Evolutionary conservation across 2,329 filamentous ascomycete species (phyloP), one percentile per base, ranked within the genome.

Genomic region (Monilinia aucupariae): DNA sequence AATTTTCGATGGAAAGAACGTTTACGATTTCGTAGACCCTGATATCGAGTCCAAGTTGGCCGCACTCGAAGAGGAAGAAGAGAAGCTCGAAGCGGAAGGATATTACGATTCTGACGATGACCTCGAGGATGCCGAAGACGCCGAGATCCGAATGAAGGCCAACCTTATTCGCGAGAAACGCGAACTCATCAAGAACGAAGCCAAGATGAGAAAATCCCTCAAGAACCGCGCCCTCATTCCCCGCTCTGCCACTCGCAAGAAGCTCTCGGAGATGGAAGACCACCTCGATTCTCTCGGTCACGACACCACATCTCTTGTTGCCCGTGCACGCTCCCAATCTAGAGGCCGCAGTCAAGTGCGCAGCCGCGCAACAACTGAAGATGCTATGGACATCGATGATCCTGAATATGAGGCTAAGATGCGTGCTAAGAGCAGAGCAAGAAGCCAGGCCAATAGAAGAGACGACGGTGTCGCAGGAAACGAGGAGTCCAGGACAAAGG

Each of bases 161-260:
- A 90, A 96, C 68, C 80, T 96, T 66, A 99, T 99, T 77, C 89
- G 93, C 67, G 92, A 97, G 81, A 97, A 97, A 85, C 88, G 91
- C 71, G 84, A 88, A 67, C 82, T 97, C 66, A 94, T 97, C 78
- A 87, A 90, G 74, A 97, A 97, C 78, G 94, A 96, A 72, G 90
- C 91, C 67, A 90, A 90, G 79, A 92, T 96, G 88, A 90, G 91
- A 79, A 97, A 96, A 82, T 89, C 88, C 49, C 86, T 99, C 75
- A 97, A 99, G 88, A 99, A 99, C 82, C 86, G 92, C 70, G 93
- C 94, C 66, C 84, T 93, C 70, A 96, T 99, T 68, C 96, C 94
- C 30, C 87, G 94, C 73, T 89, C 87, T 70, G 84, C 86, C 69
- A 86, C 88, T 75, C 85, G 91, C 75, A 91, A 92, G 80, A 88